phyloP scores from a whole-genome alignment of 73 alveolate species.

The Symbiodinium pilosum region DNA sequence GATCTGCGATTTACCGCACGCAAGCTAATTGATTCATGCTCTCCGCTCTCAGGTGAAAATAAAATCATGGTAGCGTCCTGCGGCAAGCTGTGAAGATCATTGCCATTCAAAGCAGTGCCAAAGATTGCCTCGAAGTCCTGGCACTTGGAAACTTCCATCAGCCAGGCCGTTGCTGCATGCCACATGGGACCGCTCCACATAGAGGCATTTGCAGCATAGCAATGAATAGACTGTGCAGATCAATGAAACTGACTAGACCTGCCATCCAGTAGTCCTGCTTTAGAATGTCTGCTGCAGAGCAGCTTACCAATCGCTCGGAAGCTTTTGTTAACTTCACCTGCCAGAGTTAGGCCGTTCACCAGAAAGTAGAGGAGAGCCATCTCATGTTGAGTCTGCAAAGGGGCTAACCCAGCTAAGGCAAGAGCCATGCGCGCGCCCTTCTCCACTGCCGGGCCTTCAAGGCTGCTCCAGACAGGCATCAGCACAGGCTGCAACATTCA shows the following conservation, averaged over 20 bases:
- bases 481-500: neutral
- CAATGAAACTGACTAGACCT: no score
- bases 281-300: conserved; percentile 80
- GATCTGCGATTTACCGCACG: neutral
- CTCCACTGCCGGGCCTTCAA: conserved; percentile 21
- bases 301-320: conserved; percentile 47
- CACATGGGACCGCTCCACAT: no score
- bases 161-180: neutral
- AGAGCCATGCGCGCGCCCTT: conserved; percentile 59
- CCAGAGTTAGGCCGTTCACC: neutral
- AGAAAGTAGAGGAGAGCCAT: neutral
- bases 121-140: conserved; percentile 64
- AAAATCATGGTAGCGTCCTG: neutral
- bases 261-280: conserved; percentile 4
- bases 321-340: conserved; percentile 57
- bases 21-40: no score
- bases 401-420: neutral
- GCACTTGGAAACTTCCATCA: neutral
- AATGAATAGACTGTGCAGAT: neutral
- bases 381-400: neutral
- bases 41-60: neutral
- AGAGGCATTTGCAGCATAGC: no score
- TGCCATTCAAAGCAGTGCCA: conserved; percentile 23
- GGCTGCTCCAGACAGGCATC: neutral
- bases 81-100: conserved; percentile 27